Evolutionary conservation across 495 filamentous ascomycete genomes (phyloP), one percentile per base, ranked within the genome.

Genomic region (Achaetomiella virescens): DNA sequence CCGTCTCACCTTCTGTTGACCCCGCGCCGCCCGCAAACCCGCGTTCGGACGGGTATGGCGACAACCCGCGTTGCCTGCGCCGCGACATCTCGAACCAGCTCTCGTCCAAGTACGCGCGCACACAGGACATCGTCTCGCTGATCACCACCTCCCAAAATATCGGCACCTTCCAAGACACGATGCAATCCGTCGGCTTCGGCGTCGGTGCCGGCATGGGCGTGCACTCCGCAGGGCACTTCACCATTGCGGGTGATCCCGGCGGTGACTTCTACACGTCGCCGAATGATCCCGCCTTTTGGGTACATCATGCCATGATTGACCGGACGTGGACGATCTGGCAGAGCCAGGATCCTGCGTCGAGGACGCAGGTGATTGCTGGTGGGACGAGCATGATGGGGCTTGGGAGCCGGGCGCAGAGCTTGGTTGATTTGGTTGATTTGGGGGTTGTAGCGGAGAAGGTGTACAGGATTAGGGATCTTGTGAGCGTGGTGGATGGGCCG

Each of bases 261-360:
- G 72, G 66, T 6, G 70, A 74, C 38, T 71, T 84, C 35, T 87
- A 75, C 64, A 74, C 72, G 15, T 80, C 75, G 42, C 81, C 84
- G n/a, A 81, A 82, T 20, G 86, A 89, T 54, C 84, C 85, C 17
- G 76, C 75, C 9, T 89, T 89, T 67, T 89, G 71, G 66, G 70
- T 75, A 55, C 73, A 76, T 61, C 73, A 76, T 47, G 54, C 66
- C 5, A 73, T 72, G 50, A 57, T 76, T 51, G 73, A 76, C 61
- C 65, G 71, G 10, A 62, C 70, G 17, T 75, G 67, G 70, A 68
- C 65, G 67, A 51, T 52, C 44, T 66, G 64, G 66, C 71, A 76
- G 62, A 73, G 48, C 18, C 67, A 75, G 55, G 67, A 76, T 56
- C 59, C 71, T 10, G 47, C 60, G 35, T 70, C 62, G 12, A 50